Evolutionary conservation across 345 rosid genomes (phyloP).

Genomic region (Brassica carinata): DNA sequence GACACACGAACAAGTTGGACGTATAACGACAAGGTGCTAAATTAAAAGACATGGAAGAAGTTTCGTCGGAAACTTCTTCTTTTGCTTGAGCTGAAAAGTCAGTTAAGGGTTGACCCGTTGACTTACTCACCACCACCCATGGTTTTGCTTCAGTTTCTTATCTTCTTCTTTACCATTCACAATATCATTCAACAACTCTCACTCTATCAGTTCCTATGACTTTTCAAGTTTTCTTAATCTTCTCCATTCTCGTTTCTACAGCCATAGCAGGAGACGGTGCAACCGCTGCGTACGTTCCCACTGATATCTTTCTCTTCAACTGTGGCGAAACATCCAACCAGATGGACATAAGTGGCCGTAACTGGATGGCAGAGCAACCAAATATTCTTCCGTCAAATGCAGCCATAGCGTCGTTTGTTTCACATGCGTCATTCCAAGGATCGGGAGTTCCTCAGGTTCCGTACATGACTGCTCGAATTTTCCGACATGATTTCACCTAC

Average conservation of each 20-base stretch:
- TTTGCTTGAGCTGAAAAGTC: conserved; percentile 21
- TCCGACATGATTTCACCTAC: conserved; percentile 25
- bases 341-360: background rate
- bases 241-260: background rate
- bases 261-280: background rate
- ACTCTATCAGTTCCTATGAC: background rate
- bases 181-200: background rate
- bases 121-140: conserved; percentile 8
- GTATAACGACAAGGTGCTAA: background rate
- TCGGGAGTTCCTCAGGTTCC: conserved; percentile 1
- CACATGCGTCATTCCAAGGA: too few species aligned
- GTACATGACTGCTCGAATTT: conserved; percentile 38
- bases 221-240: background rate
- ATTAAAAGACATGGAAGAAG: background rate
- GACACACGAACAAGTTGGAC: background rate
- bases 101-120: conserved; percentile 12
- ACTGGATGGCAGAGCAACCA: background rate
- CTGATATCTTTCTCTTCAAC: conserved; percentile 19
- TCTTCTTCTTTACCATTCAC: background rate
- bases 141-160: background rate
- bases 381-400: background rate
- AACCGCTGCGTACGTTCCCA: conserved; percentile 3
- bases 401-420: too few species aligned
- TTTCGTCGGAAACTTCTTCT: background rate
- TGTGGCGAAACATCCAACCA: background rate